These are phyloP conservation scores for Leishmania braziliensis DNA, from an alignment of 208 protist species.

Conservation along the genomic window DNA sequence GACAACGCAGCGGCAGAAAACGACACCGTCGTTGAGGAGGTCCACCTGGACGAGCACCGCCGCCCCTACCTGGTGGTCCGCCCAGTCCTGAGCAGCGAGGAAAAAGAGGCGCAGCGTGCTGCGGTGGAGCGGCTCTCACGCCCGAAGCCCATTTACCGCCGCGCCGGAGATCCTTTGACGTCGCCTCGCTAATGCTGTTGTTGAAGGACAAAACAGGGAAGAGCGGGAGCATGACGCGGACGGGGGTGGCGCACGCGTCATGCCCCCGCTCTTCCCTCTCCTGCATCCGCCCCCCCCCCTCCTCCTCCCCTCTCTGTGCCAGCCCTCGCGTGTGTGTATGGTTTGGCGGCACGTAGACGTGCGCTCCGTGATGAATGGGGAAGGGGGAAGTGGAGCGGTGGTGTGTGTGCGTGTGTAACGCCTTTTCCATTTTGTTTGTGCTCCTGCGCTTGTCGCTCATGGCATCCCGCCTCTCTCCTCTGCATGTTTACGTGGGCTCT, in stretches of 20 bases:
- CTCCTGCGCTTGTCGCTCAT: too few species aligned
- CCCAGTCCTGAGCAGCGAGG: slow-evolving; percentile 49
- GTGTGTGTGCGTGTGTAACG: not conserved
- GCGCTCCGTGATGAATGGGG: not conserved
- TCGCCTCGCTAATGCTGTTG: not conserved
- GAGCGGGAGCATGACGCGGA: not conserved
- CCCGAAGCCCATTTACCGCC: slow-evolving; percentile 54
- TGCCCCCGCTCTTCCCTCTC: not conserved
- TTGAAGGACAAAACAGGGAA: not conserved
- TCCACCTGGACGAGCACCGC: slow-evolving; percentile 69
- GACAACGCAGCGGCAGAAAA: not conserved
- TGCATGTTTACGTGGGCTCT: not conserved
- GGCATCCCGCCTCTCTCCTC: too few species aligned
- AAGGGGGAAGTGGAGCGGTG: not conserved
- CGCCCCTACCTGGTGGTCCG: slow-evolving; percentile 77
- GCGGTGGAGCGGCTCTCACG: slow-evolving; percentile 53
- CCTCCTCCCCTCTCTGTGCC: not conserved
- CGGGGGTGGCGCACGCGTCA: not conserved
- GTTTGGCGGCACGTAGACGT: not conserved
- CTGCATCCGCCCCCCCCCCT: not conserved
- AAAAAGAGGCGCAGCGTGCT: slow-evolving; percentile 47
- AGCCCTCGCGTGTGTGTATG: not conserved
- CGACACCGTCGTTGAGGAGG: slow-evolving; percentile 60
- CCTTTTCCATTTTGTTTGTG: not conserved
- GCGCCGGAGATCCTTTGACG: slow-evolving; percentile 17